phyloP scores from a whole-genome alignment of 148 eudicot genomes.

The Bassia scoparia region DNA sequence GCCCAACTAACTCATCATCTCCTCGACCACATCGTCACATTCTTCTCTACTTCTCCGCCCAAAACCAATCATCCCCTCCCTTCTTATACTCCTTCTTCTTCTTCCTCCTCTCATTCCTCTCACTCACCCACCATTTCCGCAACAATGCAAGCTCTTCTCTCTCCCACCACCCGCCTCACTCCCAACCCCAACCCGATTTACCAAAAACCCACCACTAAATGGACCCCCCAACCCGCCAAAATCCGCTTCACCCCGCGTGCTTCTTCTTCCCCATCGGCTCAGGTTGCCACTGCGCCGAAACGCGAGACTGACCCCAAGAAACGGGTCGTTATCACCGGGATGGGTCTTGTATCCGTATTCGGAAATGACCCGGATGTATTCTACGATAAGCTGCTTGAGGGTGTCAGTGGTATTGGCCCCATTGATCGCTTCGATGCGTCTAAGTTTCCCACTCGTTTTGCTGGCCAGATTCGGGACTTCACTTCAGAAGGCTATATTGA shows the following conservation, averaged over 20 bases:
- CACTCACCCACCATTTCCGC: neutral
- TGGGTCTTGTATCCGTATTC: slow-evolving; percentile 90
- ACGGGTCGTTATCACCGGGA: slow-evolving; percentile 83
- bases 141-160: slow-evolving; percentile 58
- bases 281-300: slow-evolving; percentile 41
- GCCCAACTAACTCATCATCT: neutral
- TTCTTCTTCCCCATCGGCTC: slow-evolving; percentile 26
- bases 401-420: slow-evolving; percentile 66
- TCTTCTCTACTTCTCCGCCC: slow-evolving; percentile 12
- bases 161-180: slow-evolving; percentile 47
- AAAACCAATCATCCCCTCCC: neutral
- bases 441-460: slow-evolving; percentile 76
- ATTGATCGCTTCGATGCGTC: slow-evolving; percentile 88
- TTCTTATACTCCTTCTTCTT: neutral
- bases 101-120: neutral
- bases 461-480: slow-evolving; percentile 62
- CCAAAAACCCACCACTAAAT: slow-evolving; percentile 13
- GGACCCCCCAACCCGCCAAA: slow-evolving; percentile 14
- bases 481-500: slow-evolving; percentile 56
- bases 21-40: slow-evolving; percentile 7
- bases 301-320: slow-evolving; percentile 91
- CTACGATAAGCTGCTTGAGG: slow-evolving; percentile 71
- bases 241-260: slow-evolving; percentile 23
- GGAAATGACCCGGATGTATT: slow-evolving; percentile 73
- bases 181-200: slow-evolving; percentile 33